Percentiles rank a stretch among this genome's conserved stretches.
These are phyloP conservation scores for Exophiala phaeomuriformis DNA, from an alignment of 2,329 filamentous ascomycete species.

Conservation along the genomic window DNA sequence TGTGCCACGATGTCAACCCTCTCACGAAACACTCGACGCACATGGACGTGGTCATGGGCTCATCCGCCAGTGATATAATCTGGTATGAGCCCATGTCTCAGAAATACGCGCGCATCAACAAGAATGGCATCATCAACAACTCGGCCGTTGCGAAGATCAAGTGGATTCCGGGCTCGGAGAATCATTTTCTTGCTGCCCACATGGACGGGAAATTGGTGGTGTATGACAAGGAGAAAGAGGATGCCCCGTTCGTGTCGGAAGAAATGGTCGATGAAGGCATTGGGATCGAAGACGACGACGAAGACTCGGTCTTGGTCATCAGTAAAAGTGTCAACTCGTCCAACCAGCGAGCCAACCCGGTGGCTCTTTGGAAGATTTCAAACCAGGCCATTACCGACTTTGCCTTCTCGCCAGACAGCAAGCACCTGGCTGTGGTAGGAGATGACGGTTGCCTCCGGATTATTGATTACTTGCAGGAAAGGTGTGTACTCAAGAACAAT, in stretches of 20 bases:
- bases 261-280: constrained; percentile 40
- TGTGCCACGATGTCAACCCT: constrained; percentile 88
- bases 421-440: constrained; percentile 79
- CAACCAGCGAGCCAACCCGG: constrained; percentile 88
- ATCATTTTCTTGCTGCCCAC: constrained; percentile 82
- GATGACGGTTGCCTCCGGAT: constrained; percentile 86
- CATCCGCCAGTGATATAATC: constrained; percentile 92
- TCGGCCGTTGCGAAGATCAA: constrained; percentile 79
- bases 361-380: constrained; percentile 85
- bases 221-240: constrained; percentile 96
- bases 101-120: constrained; percentile 91
- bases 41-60: constrained; percentile 88
- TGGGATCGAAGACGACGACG: constrained; percentile 32
- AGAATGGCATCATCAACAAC: constrained; percentile 86
- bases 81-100: constrained; percentile 98
- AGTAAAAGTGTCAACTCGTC: constrained; percentile 88
- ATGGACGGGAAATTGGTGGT: constrained; percentile 86
- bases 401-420: constrained; percentile 81
- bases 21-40: constrained; percentile 72
- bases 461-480: constrained; percentile 85
- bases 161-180: constrained; percentile 93
- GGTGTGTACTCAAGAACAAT: constrained; percentile 47
- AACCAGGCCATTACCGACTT: constrained; percentile 87
- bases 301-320: constrained; percentile 53
- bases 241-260: constrained; percentile 69